These are phyloP conservation scores for Suillus americanus DNA, from an alignment of 768 basidiomycete genomes.

Conservation along the genomic window DNA sequence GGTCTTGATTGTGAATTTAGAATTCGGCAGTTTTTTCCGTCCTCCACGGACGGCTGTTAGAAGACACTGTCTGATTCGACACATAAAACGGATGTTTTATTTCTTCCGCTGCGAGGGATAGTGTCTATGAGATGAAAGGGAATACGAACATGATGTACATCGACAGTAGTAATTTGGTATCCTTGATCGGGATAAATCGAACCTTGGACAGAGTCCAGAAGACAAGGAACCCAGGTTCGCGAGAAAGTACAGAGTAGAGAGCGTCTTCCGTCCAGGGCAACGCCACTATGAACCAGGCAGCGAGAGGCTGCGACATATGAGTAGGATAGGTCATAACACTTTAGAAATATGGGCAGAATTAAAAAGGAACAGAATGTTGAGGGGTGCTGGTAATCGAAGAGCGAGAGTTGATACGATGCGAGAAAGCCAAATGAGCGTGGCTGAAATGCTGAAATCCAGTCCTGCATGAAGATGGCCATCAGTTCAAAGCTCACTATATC, in stretches of 20 bases:
- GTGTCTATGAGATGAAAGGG: neutral
- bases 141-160: neutral
- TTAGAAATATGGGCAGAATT: neutral
- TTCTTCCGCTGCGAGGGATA: neutral
- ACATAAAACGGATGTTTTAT: neutral
- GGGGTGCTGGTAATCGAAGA: neutral
- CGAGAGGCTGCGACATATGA: neutral
- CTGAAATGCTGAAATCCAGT: neutral
- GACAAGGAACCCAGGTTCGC: neutral
- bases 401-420: neutral
- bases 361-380: neutral
- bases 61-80: neutral
- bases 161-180: neutral
- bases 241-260: neutral
- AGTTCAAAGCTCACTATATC: neutral
- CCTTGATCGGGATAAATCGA: neutral
- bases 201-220: neutral
- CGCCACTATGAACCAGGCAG: neutral
- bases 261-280: neutral
- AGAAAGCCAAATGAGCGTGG: neutral
- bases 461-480: neutral
- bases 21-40: neutral
- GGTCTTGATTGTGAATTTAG: neutral
- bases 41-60: neutral
- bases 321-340: neutral